Evolutionary conservation across 2,329 filamentous ascomycete genomes (phyloP).

Genomic region (Aschersonia sp.): DNA sequence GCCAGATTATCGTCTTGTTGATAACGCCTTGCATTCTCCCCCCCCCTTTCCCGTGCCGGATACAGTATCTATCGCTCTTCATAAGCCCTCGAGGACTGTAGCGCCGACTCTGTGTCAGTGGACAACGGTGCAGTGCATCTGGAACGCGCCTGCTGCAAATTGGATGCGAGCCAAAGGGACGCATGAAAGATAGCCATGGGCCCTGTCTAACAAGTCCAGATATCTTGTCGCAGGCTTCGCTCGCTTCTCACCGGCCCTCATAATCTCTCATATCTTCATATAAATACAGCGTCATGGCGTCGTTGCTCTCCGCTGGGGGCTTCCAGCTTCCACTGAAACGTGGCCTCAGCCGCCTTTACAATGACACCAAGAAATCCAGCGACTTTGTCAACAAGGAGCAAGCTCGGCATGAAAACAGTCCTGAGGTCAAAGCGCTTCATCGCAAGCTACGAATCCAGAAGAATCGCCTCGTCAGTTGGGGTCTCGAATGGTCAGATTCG

Average conservation of each 20-base stretch:
- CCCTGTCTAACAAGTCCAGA: too few relatives aligned
- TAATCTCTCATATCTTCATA: neutral
- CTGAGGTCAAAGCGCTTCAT: constrained; percentile 57
- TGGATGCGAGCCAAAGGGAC: too few relatives aligned
- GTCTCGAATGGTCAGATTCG: constrained; percentile 66
- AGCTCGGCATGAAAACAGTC: constrained; percentile 46
- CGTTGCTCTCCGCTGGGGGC: constrained; percentile 33
- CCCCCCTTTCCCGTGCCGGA: neutral
- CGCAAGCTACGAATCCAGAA: constrained; percentile 69
- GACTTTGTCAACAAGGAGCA: constrained; percentile 52
- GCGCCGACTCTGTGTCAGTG: too few relatives aligned
- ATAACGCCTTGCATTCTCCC: neutral
- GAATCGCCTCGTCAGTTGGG: constrained; percentile 66
- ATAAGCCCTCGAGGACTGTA: too few relatives aligned
- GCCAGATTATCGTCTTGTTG: constrained; percentile 1
- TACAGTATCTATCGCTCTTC: neutral
- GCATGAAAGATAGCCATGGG: too few relatives aligned
- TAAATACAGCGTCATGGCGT: constrained; percentile 25
- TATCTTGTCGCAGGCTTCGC: too few relatives aligned
- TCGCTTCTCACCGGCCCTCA: too few relatives aligned
- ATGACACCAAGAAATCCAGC: constrained; percentile 66
- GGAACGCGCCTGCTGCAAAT: too few relatives aligned
- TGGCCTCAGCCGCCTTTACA: constrained; percentile 58
- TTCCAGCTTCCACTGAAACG: constrained; percentile 44
- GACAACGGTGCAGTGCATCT: too few relatives aligned